A percentile compares a stretch with the other conserved stretches of the same genome.
Evolutionary conservation across 2,329 filamentous ascomycete genomes (phyloP).

Genomic region (Epichloe gansuensis): DNA sequence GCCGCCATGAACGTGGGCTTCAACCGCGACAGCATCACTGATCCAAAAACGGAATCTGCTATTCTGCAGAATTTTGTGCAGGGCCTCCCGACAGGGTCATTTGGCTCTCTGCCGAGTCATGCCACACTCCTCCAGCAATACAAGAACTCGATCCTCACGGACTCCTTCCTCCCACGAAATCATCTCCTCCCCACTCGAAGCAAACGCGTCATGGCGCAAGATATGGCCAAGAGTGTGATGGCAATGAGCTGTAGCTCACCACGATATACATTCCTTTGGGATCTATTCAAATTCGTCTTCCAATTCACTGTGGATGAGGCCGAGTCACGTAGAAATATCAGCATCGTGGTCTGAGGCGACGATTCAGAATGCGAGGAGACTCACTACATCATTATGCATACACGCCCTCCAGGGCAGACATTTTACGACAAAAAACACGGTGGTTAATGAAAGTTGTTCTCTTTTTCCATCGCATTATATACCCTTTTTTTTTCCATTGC

Average conservation of each 20-base stretch:
- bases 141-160: conserved; percentile 63
- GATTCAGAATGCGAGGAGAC: not conserved
- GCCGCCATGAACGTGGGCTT: conserved; percentile 79
- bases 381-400: not conserved
- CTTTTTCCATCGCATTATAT: conserved; percentile 1
- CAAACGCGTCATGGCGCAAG: conserved; percentile 52
- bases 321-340: conserved; percentile 50
- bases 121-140: conserved; percentile 62
- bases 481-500: not conserved
- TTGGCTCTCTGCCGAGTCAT: conserved; percentile 61
- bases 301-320: conserved; percentile 73
- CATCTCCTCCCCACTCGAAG: conserved; percentile 35
- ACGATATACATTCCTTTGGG: conserved; percentile 67
- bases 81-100: conserved; percentile 60
- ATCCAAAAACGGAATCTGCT: conserved; percentile 32
- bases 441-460: not conserved
- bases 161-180: conserved; percentile 41
- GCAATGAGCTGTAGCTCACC: conserved; percentile 55
- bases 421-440: not conserved
- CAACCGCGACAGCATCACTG: conserved; percentile 41
- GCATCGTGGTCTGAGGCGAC: conserved; percentile 37
- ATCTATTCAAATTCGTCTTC: conserved; percentile 75
- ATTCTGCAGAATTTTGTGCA: conserved; percentile 66
- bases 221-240: conserved; percentile 67
- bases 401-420: not conserved